These are phyloP conservation scores for Agaricus subrufescens DNA, from an alignment of 768 basidiomycete genomes.

Conservation along the genomic window DNA sequence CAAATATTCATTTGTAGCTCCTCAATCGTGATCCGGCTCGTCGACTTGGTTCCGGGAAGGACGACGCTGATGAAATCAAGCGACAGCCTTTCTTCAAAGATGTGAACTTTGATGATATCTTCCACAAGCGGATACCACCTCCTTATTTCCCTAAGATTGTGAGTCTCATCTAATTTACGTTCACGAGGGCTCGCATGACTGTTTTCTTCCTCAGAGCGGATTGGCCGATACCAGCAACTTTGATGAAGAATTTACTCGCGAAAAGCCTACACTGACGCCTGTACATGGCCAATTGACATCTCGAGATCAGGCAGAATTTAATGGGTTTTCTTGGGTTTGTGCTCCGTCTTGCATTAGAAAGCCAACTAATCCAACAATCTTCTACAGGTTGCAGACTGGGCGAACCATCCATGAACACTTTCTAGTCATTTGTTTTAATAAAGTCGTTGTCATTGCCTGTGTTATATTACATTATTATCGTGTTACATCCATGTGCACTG, in stretches of 20 bases:
- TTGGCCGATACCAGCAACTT: conserved; percentile 90
- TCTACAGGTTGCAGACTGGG: conserved; percentile 50
- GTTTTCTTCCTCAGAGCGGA: conserved; percentile 51
- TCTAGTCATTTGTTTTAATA: conserved; percentile 7
- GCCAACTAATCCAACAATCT: neutral
- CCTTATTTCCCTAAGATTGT: conserved; percentile 97
- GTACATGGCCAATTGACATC: conserved; percentile 91
- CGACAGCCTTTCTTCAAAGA: conserved; percentile 98
- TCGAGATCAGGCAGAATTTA: conserved; percentile 92
- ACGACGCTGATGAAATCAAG: conserved; percentile 97
- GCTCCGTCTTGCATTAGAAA: neutral
- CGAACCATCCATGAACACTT: conserved; percentile 40
- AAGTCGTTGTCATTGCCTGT: conserved; percentile 11
- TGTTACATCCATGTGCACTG: conserved; percentile 13
- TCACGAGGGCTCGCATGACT: neutral
- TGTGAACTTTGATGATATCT: conserved; percentile 94
- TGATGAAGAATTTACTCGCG: conserved; percentile 94
- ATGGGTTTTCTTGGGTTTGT: conserved; percentile 91
- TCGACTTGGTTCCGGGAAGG: conserved; percentile 86
- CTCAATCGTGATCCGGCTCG: conserved; percentile 88
- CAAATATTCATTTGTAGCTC: conserved; percentile 43
- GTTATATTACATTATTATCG: conserved; percentile 22
- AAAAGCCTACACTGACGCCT: conserved; percentile 95
- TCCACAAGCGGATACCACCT: conserved; percentile 94
- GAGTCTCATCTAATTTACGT: conserved; percentile 22